phyloP scores from a whole-genome alignment of 2,329 filamentous ascomycete species.

The Pestalotiopsis sp. region DNA sequence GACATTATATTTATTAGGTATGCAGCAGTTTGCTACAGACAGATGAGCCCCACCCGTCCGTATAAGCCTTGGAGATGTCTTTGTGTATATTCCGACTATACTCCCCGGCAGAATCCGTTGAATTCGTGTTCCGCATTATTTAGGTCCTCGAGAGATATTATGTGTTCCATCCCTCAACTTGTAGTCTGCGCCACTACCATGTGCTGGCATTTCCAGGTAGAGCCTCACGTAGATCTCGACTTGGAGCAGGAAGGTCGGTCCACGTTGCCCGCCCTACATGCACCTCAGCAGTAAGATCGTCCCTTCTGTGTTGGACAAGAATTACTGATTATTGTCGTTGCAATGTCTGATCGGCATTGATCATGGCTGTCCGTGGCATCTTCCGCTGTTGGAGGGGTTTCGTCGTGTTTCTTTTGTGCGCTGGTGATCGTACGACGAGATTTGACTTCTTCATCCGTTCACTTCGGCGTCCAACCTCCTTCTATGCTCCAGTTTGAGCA shows the following conservation, averaged over 20 bases:
- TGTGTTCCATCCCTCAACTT: not conserved
- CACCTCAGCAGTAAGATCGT: too few relatives aligned
- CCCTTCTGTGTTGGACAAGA: too few relatives aligned
- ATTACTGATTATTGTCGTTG: too few relatives aligned
- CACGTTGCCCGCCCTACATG: too few relatives aligned
- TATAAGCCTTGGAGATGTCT: not conserved
- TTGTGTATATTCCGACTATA: not conserved
- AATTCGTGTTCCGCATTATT: not conserved
- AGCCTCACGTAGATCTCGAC: not conserved
- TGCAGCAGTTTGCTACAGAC: not conserved
- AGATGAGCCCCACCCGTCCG: not conserved
- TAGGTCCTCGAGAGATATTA: not conserved
- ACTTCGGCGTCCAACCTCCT: conserved; percentile 6
- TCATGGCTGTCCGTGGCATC: too few relatives aligned
- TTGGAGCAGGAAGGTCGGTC: too few relatives aligned
- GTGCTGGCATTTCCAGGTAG: not conserved
- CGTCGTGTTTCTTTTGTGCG: too few relatives aligned
- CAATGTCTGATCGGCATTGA: too few relatives aligned
- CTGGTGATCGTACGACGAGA: too few relatives aligned
- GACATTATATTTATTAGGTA: not conserved
- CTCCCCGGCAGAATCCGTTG: not conserved
- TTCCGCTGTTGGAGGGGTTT: too few relatives aligned
- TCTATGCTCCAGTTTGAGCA: conserved; percentile 15
- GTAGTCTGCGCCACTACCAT: not conserved
- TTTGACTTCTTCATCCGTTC: conserved; percentile 1